Conservation (phyloP, 306 rosid species). For the Quercus suber region DNA sequence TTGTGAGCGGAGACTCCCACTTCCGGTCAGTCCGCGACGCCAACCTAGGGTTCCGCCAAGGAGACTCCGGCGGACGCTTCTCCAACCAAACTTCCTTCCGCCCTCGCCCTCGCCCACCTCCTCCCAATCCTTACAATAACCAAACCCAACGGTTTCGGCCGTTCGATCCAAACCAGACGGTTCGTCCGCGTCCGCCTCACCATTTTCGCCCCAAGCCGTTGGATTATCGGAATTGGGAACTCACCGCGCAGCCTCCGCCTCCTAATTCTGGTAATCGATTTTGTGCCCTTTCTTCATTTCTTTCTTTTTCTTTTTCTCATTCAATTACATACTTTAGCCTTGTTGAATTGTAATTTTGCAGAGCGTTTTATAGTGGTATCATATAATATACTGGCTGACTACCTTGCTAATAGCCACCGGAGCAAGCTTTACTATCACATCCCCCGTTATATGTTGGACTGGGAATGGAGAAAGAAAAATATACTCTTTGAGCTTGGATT, state of each 20-base stretch:
- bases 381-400: slow-evolving; percentile 87
- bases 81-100: slow-evolving; percentile 25
- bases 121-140: neutral
- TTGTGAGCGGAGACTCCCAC: slow-evolving; percentile 57
- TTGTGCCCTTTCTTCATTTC: neutral
- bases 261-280: slow-evolving; percentile 47
- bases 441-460: slow-evolving; percentile 62
- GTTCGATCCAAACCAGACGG: slow-evolving; percentile 2
- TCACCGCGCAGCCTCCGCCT: slow-evolving; percentile 42
- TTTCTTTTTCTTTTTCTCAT: neutral
- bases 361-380: slow-evolving; percentile 80
- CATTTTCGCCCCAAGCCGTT: slow-evolving; percentile 31
- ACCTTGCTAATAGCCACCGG: slow-evolving; percentile 71
- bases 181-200: slow-evolving; percentile 12
- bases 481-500: slow-evolving; percentile 70
- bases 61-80: slow-evolving; percentile 39
- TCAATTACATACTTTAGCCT: neutral
- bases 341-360: slow-evolving; percentile 19
- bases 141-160: slow-evolving; percentile 17
- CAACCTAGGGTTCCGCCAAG: slow-evolving; percentile 53
- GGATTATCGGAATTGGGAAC: slow-evolving; percentile 79
- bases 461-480: slow-evolving; percentile 79
- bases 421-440: slow-evolving; percentile 67
- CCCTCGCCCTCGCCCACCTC: slow-evolving; percentile 21
- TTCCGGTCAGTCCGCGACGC: slow-evolving; percentile 53